Percentiles rank a stretch among this genome's conserved stretches.
phyloP scores from a whole-genome alignment of 805 yeast species.

The Candida oleophila region DNA sequence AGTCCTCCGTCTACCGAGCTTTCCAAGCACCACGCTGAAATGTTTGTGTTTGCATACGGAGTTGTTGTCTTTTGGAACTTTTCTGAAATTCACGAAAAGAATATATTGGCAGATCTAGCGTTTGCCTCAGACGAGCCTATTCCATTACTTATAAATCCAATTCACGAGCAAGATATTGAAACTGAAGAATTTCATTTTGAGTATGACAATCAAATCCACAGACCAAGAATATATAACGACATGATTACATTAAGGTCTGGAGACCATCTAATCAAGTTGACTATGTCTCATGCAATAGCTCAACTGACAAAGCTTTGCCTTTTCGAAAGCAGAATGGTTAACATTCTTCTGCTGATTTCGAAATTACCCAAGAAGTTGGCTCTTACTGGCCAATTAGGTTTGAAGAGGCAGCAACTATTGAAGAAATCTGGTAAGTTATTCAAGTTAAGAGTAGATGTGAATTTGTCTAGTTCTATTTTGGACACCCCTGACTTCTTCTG shows the following conservation, averaged over 20 bases:
- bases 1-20: constrained; percentile 37
- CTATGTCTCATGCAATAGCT: constrained; percentile 95
- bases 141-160: constrained; percentile 64
- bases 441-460: constrained; percentile 90
- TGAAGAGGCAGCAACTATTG: constrained; percentile 78
- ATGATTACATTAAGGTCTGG: constrained; percentile 88
- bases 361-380: constrained; percentile 88
- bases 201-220: constrained; percentile 58
- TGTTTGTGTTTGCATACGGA: constrained; percentile 88
- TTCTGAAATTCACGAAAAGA: constrained; percentile 88
- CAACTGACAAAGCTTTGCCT: constrained; percentile 90
- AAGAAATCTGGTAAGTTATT: constrained; percentile 89
- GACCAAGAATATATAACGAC: constrained; percentile 85
- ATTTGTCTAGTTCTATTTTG: constrained; percentile 81
- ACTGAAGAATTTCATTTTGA: constrained; percentile 84
- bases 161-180: constrained; percentile 86
- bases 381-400: constrained; percentile 81
- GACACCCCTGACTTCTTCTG: constrained; percentile 97
- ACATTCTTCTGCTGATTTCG: constrained; percentile 79
- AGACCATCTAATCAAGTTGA: constrained; percentile 87
- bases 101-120: constrained; percentile 87
- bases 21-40: constrained; percentile 71
- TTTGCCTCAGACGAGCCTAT: constrained; percentile 51
- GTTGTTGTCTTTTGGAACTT: constrained; percentile 99
- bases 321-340: constrained; percentile 89